Evolutionary conservation across 2,329 filamentous ascomycete genomes (phyloP).

Genomic region (Bipolaris victoriae): DNA sequence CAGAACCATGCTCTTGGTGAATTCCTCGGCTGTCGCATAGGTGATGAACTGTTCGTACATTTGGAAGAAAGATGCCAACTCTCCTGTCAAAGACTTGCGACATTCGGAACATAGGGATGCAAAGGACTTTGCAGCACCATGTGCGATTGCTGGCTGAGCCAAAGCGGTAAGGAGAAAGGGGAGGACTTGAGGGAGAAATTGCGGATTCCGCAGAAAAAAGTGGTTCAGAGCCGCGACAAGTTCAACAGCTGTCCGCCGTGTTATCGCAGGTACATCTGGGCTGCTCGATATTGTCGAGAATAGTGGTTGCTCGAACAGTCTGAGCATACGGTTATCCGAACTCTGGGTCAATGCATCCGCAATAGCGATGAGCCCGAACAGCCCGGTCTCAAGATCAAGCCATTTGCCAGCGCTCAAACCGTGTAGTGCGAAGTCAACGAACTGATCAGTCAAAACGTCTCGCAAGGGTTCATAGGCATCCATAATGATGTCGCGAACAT

Average conservation of each 20-base stretch:
- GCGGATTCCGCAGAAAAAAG: conserved; percentile 74
- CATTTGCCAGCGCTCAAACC: conserved; percentile 53
- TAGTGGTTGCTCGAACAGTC: conserved; percentile 68
- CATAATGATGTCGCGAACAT: conserved; percentile 79
- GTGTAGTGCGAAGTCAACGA: conserved; percentile 53
- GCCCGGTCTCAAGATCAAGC: conserved; percentile 58
- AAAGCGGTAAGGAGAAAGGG: conserved; percentile 77
- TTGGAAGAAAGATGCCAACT: conserved; percentile 71
- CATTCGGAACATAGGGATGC: conserved; percentile 77
- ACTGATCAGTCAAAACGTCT: conserved; percentile 53
- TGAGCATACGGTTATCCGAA: conserved; percentile 63
- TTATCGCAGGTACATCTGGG: conserved; percentile 63
- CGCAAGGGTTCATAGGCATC: conserved; percentile 67
- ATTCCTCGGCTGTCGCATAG: conserved; percentile 66
- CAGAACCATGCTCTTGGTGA: conserved; percentile 75
- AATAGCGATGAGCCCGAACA: conserved; percentile 70
- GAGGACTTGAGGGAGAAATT: conserved; percentile 71
- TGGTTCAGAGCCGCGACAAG: conserved; percentile 75
- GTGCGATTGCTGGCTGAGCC: conserved; percentile 65
- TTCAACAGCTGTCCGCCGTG: conserved; percentile 71
- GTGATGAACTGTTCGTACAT: conserved; percentile 72
- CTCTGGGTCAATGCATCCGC: conserved; percentile 69
- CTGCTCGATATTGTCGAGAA: conserved; percentile 58
- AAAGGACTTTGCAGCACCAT: conserved; percentile 77
- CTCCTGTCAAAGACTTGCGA: conserved; percentile 68